Evolutionary conservation across 192 early-diverging fungal species (phyloP), one percentile per base, ranked within the genome.

Genomic region (Coemansia javaensis): DNA sequence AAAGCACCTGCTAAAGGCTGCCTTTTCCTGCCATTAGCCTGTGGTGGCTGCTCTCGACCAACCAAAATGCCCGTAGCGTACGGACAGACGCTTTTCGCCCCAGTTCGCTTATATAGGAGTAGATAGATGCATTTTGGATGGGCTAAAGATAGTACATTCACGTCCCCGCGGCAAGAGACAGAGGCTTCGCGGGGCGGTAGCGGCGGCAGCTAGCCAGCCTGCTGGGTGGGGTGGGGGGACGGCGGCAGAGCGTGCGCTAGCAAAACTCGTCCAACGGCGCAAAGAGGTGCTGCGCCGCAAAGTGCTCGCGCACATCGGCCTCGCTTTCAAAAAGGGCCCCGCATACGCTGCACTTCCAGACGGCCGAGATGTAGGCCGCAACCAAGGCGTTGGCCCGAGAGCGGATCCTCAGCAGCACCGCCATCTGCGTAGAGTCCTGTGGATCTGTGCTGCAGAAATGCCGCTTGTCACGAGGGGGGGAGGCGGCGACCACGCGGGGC

Each of bases 341-440:
- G 34, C 70, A 74, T 6, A 74, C 70, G 34, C 70, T 74, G 59
- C 70, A 74, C 30, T 66, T 66, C 70, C 70, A 74, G 33, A 66
- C 38, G 7, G 59, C 53, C 24, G 63, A 53, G 20, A 45, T 41
- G 44, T 43, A 46, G n/a, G 40, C 30, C 12, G 44, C 20, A 12
- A 59, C 36, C n/a, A 39, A 35, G 10, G 42, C 18, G 17, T 21
- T 38, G 12, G 33, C 31, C 15, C 37, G 54, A 9, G 32, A 39
- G 30, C 30, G 23, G 44, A 35, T 18, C 28, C 31, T 41, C 17
- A 44, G 5, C 24, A 53, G 32, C 34, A 46, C 15, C 28, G 50
- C n/a, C 58, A 60, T 60, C 16, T 23, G 34, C 14, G 31, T 24
- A n/a, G 28, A 15, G 15, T 22, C 24, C 40, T 23, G 7, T 41